Base-by-base conservation (phyloP, 176 grass and related monocot species). In the Aegilops longissima region DNA sequence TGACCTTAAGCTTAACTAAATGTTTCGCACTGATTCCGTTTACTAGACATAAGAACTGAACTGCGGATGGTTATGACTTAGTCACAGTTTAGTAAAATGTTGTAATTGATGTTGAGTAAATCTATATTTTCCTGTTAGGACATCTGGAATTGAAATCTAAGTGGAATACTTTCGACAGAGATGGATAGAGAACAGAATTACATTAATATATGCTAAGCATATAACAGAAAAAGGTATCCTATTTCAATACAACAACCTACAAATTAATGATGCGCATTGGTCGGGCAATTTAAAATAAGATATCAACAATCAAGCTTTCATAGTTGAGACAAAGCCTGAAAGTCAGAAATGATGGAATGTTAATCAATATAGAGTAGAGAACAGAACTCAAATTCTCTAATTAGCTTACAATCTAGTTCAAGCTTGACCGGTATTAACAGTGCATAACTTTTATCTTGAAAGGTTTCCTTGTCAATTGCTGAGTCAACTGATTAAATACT, bases 41-140 rank as follows among this genome's bases (percentile, higher is more conserved):
- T 72, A 79, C 12, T 80, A 83, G 40, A 73, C 65, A 17, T 54
- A 79, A 84, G 61, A 23, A 18, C 5, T 54, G 17, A 33, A 85
- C 47, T 67, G 29, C 66, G 5, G 64, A 54, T 73, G 58, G 30
- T 13, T 73, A 38, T 65, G 24, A 54, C 34, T 67, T n/a, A 56
- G 29, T 73, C 61, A 67, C 12, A n/a, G 58, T 84, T 38, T 73
- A 79, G 35, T 9, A 17, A 33, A 62, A 70, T 73, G 27, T 0
- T 61, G 13, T 62, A 25, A 34, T 18, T 47, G 76, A 27, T 51
- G 51, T 52, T 16, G 6, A 51, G 51, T 51, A 1, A 25, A 78
- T 52, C 49, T 24, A 70, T 20, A 51, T 9, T 20, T 31, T 17
- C 38, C 35, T 63, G 30, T 66, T 44, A 13, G 75, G 61, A 2